Percentiles rank a stretch among this genome's conserved stretches.
These are phyloP conservation scores for Coemansia sp. DNA, from an alignment of 192 early-diverging fungal genomes.

Conservation along the genomic window DNA sequence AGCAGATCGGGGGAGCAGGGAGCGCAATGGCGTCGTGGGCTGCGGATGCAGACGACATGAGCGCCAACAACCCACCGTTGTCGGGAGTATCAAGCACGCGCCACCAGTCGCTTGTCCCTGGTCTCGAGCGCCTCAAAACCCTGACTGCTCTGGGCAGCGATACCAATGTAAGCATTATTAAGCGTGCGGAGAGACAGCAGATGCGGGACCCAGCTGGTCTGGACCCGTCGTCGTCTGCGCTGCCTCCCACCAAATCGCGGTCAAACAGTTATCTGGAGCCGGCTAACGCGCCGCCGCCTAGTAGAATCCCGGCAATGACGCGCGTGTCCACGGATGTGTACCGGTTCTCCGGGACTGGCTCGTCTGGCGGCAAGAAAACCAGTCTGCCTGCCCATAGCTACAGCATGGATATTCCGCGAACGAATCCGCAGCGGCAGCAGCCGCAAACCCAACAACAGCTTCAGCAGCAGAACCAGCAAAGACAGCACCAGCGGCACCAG, in stretches of 20 bases:
- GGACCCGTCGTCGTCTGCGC: background rate
- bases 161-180: background rate
- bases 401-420: constrained; percentile 42
- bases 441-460: background rate
- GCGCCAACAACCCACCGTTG: background rate
- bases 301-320: background rate
- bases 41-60: background rate
- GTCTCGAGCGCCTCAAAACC: constrained; percentile 3
- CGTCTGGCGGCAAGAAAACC: background rate
- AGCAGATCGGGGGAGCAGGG: background rate
- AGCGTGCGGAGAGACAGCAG: background rate
- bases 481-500: background rate
- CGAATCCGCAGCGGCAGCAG: background rate
- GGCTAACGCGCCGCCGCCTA: background rate
- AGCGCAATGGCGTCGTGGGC: background rate
- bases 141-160: background rate
- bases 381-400: constrained; percentile 12
- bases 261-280: constrained; percentile 3
- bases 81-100: background rate
- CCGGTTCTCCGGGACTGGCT: constrained; percentile 6
- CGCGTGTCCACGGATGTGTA: constrained; percentile 18
- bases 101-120: constrained; percentile 3
- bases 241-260: background rate
- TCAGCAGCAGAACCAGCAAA: constrained; percentile 13
- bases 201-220: background rate